Base-by-base conservation (phyloP, 2,329 filamentous ascomycete species). In the Penicillium sp. region DNA sequence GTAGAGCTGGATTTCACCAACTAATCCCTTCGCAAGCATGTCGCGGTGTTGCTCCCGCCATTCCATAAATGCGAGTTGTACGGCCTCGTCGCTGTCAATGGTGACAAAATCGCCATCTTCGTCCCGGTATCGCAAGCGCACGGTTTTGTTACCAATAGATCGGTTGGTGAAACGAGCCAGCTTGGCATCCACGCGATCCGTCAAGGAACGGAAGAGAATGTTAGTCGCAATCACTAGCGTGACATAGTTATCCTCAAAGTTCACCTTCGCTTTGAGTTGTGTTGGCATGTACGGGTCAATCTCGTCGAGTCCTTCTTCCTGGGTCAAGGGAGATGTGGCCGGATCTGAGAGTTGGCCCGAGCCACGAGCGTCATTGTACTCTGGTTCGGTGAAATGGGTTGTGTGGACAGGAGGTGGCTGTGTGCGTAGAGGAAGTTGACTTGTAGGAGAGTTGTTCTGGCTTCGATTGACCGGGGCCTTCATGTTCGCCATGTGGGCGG, bases 141-240 rank as follows among this genome's bases (percentile, higher is more conserved):
- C 84, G 60, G 87, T 86, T 57, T 90, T 89, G 66, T 85, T 87
- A 62, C 86, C 86, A 65, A 96, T 92, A 48, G 88, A 92, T 68
- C 89, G 88, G 62, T 82, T 87, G 18, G 90, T 95, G 64, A 92
- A 92, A 50, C 90, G 85, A 54, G 88, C 88, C 52, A 99, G 83
- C 72, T 99, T 99, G 26, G 91, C 90, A 67, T 99, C 94, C 64
- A 99, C 96, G 10, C 94, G 88, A 69, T 97, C 94, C 59, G 94
- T 91, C 50, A 99, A 80, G 23, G 90, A 94, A 61, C 94, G 90
- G 73, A 95, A 97, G 38, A 90, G 88, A 65, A 97, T 97, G 69
- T 95, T 96, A 73, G 90, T 95, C 29, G 90, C 89, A 39, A 96
- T 95, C 10, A 99, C 93, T n/a, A 99, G 81, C 0, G 93, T 96